Conservation (phyloP, 2,329 filamentous ascomycete species). For the Penicillium decumbens region DNA sequence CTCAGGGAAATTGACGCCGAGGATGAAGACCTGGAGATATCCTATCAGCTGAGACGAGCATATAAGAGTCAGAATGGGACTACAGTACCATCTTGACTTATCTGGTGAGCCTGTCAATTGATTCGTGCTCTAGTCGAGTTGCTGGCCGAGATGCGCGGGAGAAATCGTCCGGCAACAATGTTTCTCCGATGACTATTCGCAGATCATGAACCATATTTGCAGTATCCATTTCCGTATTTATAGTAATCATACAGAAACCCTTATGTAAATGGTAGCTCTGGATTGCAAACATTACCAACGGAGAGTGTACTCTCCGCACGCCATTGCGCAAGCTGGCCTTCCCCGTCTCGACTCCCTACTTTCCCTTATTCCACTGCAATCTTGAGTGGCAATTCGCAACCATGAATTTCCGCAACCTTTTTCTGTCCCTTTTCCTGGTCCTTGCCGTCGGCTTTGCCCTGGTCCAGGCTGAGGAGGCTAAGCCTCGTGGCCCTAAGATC, state of each 20-base stretch:
- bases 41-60: conserved; percentile 9
- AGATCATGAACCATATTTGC: conserved; percentile 7
- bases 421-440: conserved; percentile 67
- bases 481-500: conserved; percentile 73
- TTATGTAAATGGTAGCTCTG: fast-evolving
- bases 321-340: conserved; percentile 37
- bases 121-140: conserved; percentile 9
- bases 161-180: conserved; percentile 32
- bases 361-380: conserved; percentile 15
- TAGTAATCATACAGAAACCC: neutral
- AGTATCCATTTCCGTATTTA: neutral
- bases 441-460: conserved; percentile 67
- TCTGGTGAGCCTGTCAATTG: conserved; percentile 10
- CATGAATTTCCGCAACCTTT: conserved; percentile 35
- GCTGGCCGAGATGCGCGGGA: conserved; percentile 23
- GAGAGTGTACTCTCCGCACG: conserved; percentile 21
- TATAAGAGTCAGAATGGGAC: neutral
- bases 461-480: conserved; percentile 66
- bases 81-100: conserved; percentile 30
- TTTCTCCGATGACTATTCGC: conserved; percentile 27
- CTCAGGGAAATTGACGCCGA: conserved; percentile 82
- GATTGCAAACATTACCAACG: conserved; percentile 4
- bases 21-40: conserved; percentile 67
- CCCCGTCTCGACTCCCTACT: conserved; percentile 11
- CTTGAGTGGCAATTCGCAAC: conserved; percentile 22